Evolutionary conservation across 352 stramenopile genomes (phyloP).

Genomic region (Globisporangium lucens): DNA sequence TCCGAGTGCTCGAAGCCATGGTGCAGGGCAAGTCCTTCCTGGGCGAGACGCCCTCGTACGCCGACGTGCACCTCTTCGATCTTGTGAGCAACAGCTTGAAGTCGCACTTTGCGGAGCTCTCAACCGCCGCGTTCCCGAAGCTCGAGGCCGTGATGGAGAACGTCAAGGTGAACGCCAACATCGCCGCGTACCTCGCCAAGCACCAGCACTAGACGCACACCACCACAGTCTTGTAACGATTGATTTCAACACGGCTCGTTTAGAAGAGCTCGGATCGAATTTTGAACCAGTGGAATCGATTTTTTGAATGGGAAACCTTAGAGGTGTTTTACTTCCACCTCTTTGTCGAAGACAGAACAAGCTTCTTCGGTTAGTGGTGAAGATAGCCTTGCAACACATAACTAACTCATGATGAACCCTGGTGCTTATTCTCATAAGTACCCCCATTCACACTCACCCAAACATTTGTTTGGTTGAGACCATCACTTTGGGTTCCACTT

Average conservation of each 20-base stretch:
- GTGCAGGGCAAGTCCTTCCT: constrained; percentile 50
- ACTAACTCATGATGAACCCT: too few relatives aligned
- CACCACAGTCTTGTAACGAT: too few relatives aligned
- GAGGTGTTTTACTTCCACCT: too few relatives aligned
- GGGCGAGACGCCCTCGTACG: constrained; percentile 33
- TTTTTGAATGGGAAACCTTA: too few relatives aligned
- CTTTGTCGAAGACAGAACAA: too few relatives aligned
- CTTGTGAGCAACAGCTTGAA: constrained; percentile 40
- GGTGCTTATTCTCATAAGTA: too few relatives aligned
- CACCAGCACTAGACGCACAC: constrained; percentile 3
- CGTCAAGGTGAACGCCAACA: constrained; percentile 29
- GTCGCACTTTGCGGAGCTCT: constrained; percentile 2
- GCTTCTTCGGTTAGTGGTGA: too few relatives aligned
- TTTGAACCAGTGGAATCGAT: too few relatives aligned
- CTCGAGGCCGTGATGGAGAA: constrained; percentile 32
- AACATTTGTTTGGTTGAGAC: constrained; percentile 3
- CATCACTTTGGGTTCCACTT: background rate
- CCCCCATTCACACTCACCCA: background rate
- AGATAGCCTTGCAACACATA: too few relatives aligned
- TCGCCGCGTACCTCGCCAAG: constrained; percentile 39
- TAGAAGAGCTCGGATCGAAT: too few relatives aligned
- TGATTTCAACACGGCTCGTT: too few relatives aligned
- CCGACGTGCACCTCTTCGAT: constrained; percentile 55
- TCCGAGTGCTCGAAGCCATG: constrained; percentile 20
- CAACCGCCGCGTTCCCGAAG: constrained; percentile 45